Conservation (phyloP, 164 flowering plant genomes). For the Aristolochia californica region DNA sequence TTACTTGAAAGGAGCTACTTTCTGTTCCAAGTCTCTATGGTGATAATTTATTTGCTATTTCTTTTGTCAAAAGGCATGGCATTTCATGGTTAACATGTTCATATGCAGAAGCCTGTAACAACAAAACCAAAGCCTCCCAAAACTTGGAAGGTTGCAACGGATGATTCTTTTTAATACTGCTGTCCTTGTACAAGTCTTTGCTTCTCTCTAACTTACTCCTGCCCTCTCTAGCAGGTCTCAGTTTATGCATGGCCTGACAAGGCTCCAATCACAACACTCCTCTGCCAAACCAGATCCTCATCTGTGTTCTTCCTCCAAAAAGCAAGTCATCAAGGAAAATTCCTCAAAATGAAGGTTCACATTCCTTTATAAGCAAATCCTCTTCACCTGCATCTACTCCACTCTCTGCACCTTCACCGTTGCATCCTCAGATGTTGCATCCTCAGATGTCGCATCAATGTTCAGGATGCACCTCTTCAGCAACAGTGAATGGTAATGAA, state of each 20-base stretch:
- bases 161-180: not conserved
- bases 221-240: slow-evolving; percentile 5
- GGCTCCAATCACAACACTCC: slow-evolving; percentile 9
- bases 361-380: slow-evolving; percentile 6
- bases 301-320: slow-evolving; percentile 3
- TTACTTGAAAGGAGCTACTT: no score
- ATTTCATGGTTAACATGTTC: not conserved
- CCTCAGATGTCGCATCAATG: no score
- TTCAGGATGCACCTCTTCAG: not conserved
- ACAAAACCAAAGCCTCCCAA: slow-evolving; percentile 5
- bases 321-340: slow-evolving; percentile 2
- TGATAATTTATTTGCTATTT: not conserved
- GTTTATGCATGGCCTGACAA: slow-evolving; percentile 7
- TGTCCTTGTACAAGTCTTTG: not conserved
- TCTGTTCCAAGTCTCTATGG: no score
- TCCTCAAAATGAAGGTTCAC: slow-evolving; percentile 6
- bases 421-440: slow-evolving; percentile 2
- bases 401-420: slow-evolving; percentile 5
- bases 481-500: slow-evolving; percentile 7
- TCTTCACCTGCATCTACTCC: slow-evolving; percentile 8
- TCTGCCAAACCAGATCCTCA: slow-evolving; percentile 6
- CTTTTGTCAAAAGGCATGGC: no score
- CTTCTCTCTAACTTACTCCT: not conserved
- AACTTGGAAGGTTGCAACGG: slow-evolving; percentile 8
- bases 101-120: slow-evolving; percentile 5